These are phyloP conservation scores for Akanthomyces dipterigenus DNA, from an alignment of 2,329 filamentous ascomycete genomes.

Conservation along the genomic window DNA sequence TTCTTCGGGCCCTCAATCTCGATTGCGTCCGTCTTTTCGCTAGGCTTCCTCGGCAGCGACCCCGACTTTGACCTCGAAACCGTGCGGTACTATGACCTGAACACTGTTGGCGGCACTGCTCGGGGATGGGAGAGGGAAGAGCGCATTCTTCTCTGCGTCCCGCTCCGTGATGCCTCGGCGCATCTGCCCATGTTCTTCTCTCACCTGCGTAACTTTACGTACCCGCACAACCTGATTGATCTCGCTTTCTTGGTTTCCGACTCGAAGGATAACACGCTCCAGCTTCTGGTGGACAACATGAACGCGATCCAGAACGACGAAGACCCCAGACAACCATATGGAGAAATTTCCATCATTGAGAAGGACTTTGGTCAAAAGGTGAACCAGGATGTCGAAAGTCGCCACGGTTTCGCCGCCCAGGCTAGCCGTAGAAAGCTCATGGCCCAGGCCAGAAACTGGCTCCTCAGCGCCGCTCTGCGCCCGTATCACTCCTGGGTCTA, in stretches of 20 bases:
- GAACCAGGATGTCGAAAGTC: conserved; percentile 93
- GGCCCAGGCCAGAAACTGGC: conserved; percentile 96
- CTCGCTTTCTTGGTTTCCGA: conserved; percentile 95
- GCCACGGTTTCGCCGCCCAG: conserved; percentile 95
- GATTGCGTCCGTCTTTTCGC: conserved; percentile 54
- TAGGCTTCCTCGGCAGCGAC: conserved; percentile 61
- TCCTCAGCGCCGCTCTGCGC: conserved; percentile 83
- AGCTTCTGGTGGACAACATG: conserved; percentile 67
- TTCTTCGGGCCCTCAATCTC: conserved; percentile 67
- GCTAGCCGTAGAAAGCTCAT: conserved; percentile 91
- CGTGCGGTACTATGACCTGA: conserved; percentile 93
- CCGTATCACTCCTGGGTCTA: conserved; percentile 99
- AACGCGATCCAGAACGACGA: conserved; percentile 72
- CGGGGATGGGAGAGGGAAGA: conserved; percentile 96
- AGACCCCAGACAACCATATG: conserved; percentile 76
- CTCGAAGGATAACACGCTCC: conserved; percentile 85
- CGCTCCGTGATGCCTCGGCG: conserved; percentile 82
- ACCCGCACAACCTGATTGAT: conserved; percentile 93
- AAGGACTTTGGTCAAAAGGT: conserved; percentile 99
- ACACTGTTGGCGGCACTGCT: conserved; percentile 82
- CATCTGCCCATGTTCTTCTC: conserved; percentile 98
- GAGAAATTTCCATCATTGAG: conserved; percentile 95
- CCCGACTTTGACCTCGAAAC: conserved; percentile 82
- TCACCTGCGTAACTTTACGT: conserved; percentile 94
- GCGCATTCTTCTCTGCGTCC: conserved; percentile 89